Percentiles rank a stretch among this genome's conserved stretches.
phyloP scores from a whole-genome alignment of 176 grass and related monocot species.

The Musa troglodytarum region DNA sequence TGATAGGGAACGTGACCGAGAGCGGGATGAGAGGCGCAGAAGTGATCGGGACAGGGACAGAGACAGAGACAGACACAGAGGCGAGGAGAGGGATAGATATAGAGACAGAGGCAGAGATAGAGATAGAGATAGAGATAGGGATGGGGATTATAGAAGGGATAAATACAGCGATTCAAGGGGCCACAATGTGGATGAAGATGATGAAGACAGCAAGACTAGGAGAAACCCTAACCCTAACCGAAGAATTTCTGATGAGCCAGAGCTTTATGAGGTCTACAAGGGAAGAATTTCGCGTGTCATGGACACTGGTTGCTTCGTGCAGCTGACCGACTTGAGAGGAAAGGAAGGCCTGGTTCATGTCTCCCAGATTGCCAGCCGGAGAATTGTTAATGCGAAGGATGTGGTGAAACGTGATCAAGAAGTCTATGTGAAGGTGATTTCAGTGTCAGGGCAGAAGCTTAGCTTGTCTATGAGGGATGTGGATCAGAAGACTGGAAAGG shows the following conservation, averaged over 20 bases:
- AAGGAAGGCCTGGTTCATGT: constrained; percentile 80
- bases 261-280: constrained; percentile 61
- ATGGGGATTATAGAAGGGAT: constrained; percentile 20
- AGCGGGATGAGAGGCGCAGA: constrained; percentile 8
- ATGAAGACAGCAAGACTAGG: constrained; percentile 3
- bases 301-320: constrained; percentile 80
- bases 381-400: constrained; percentile 68
- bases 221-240: background rate
- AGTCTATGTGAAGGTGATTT: constrained; percentile 75
- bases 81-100: constrained; percentile 17
- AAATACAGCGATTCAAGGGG: constrained; percentile 16
- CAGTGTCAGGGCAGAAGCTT: constrained; percentile 60
- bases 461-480: constrained; percentile 72
- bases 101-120: constrained; percentile 6
- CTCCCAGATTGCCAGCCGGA: constrained; percentile 57
- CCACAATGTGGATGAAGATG: constrained; percentile 16
- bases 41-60: constrained; percentile 18
- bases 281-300: constrained; percentile 65
- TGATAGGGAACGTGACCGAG: background rate
- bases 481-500: constrained; percentile 81
- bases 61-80: constrained; percentile 29
- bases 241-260: constrained; percentile 40
- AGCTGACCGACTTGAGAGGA: constrained; percentile 44
- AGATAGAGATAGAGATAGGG: constrained; percentile 11
- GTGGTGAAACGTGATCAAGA: constrained; percentile 69